Evolutionary conservation across 2,329 filamentous ascomycete genomes (phyloP), one percentile per base, ranked within the genome.

Genomic region (Pestalotiopsis sp.): DNA sequence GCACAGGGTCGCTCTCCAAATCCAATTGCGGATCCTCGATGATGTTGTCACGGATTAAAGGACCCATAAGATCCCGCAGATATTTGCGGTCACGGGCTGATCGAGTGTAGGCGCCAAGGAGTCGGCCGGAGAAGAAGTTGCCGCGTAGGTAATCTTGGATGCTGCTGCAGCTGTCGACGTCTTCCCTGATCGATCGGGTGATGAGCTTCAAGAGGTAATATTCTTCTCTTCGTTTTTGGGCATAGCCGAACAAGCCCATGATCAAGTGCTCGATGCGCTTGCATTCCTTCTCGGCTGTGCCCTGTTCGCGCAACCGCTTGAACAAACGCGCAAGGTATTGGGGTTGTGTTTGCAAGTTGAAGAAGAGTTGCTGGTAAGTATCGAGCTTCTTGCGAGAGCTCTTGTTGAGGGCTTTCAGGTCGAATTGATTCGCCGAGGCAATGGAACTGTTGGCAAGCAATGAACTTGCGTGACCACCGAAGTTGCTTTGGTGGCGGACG

Each of bases 371-470:
- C 80, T 99, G 97, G 78, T 99, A 99, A 27, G 94, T 93, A 75
- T 98, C 95, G 1, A 99, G 88, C 85, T 98, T 99, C 81, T 93
- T 94, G 72, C 96, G 88, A 1, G 96, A 98, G 75, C 93, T 94
- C 83, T 98, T 98, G 85, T 99, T 99, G 74, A 99, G 86, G 0
- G 97, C 96, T 81, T 98, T 98, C 62, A 99, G 88, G 77, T 99
- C 96, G 76, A 97, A 97, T 7, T 96, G 94, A 79, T 98, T 97
- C 70, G 92, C 91, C 2, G 94, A 97, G 1, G 92, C 89, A 70
- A 97, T 95, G 65, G 95, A 90, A n/a, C 90, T 92, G 81, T 96
- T 98, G 69, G 93, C 93, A 63, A 99, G 85, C 38, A 98, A 87
- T 69, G 90, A 93, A 71, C 94, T 92, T 25, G 95, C 91, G 76